Evolutionary conservation across 2,329 filamentous ascomycete genomes (phyloP), one percentile per base, ranked within the genome.

Genomic region (Trichophyton schoenleinii): DNA sequence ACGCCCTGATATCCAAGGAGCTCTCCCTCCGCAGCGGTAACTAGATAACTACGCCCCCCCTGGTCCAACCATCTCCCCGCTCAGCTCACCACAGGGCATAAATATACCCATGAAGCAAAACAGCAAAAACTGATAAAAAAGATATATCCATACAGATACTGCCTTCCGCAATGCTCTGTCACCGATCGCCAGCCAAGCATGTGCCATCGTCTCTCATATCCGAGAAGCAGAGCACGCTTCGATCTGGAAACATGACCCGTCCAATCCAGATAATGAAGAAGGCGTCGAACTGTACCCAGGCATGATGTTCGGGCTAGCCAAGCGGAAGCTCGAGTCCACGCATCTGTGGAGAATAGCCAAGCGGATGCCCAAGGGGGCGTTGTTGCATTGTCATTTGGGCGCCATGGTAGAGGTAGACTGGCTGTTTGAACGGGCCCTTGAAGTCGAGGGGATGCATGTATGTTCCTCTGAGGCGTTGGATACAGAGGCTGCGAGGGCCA

Each of bases 291-390:
- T 92, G 58, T 89, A 88, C 70, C 90, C 90, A 0, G 91, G 91
- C 9, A 95, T 96, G 87, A 94, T 95, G 88, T 96, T 96, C 74
- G 86, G 83, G 41, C 80, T 92, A 41, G 90, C 90, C 67, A 92
- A 91, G 73, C 82, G 85, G n/a, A 83, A 84, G 42, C 95, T 96
- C 84, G 89, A 95, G 74, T 80, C 80, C 67, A 95, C 89, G 13
- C 85, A 85, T 69, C 79, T 96, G 25, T 97, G 90, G 90, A 81
- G 84, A 65, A 94, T 96, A 67, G 82, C 96, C 15, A 83, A 86
- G 63, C 82, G 79, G 65, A 90, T 97, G 88, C 92, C 92, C 31
- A 97, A 97, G 73, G 94, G 92, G 11, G 71, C 73, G 5, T 78
- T 95, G 34, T 76, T 95, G 63, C 91, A 97, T 76, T 89, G 89